phyloP scores from a whole-genome alignment of 345 rosid species.

The Bruguiera gymnorhiza region DNA sequence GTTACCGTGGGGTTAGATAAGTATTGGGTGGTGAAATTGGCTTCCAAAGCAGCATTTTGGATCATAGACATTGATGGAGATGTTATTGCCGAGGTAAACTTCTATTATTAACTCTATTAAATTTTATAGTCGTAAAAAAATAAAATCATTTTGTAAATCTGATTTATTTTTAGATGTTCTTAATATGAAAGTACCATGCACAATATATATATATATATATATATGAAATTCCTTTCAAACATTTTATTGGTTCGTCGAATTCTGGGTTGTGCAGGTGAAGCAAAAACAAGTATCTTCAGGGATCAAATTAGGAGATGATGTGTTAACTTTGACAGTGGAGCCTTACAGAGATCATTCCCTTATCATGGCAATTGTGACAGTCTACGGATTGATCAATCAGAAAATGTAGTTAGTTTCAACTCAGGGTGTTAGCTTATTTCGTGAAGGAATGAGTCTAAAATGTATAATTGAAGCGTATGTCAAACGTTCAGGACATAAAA shows the following conservation, averaged over 20 bases:
- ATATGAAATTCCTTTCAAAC: no score
- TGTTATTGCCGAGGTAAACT: constrained; percentile 38
- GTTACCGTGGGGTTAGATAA: constrained; percentile 20
- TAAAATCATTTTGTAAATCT: no score
- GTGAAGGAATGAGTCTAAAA: no score
- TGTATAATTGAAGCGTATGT: no score
- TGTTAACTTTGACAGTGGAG: constrained; percentile 25
- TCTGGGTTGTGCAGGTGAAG: constrained; percentile 36
- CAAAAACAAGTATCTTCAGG: constrained; percentile 25
- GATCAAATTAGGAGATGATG: constrained; percentile 24
- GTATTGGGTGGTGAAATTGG: constrained; percentile 22
- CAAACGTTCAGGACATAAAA: no score
- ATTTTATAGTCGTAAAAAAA: no score
- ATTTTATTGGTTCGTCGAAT: background rate
- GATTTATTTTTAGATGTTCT: no score
- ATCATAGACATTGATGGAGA: constrained; percentile 24
- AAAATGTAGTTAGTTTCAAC: constrained; percentile 10
- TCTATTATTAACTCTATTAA: no score
- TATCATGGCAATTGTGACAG: constrained; percentile 22
- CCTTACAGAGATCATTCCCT: constrained; percentile 26
- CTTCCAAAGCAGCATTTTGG: constrained; percentile 26
- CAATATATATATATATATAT: no score
- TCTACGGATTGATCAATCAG: constrained; percentile 25
- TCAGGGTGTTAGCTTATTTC: no score
- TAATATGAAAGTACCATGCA: no score